Evolutionary conservation across 345 rosid species (phyloP), one percentile per base, ranked within the genome.

Genomic region (Bruguiera sexangula): DNA sequence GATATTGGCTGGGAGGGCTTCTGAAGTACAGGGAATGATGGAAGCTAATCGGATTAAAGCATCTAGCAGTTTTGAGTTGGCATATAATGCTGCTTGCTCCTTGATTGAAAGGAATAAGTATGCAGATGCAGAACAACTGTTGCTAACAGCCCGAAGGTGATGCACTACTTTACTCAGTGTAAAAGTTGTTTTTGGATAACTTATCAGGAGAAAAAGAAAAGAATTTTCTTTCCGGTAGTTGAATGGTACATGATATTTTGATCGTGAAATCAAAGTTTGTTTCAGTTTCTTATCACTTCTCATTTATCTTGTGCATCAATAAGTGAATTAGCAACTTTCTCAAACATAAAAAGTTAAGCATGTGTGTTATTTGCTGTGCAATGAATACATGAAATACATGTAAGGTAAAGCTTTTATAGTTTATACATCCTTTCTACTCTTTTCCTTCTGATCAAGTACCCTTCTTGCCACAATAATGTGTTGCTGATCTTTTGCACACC

Each of bases 81-180:
- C 97, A 61, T 91, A 78, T 72, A 95, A 92, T 75, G 78, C 83
- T 73, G 96, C 94, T 77, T 95, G 96, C 72, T 85, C 99, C 65
- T 84, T 95, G 81, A 83, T 92, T 71, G 96, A 90, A 73, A 79
- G 71, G 65, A 75, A 81, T 55, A 84, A 84, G 70, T 80, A 79
- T 63, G 48, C 79, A 11, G 96, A 92, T 73, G 98, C 99, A 2
- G 99, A 95, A 78, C 91, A 89, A 66, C 91, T 95, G 46, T 79
- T 95, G 81, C 84, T 90, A 51, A 69, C 87, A 15, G 96, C 98
- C 8, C 84, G 77, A 76, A 92, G 99, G 99, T 82, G 62, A 72
- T 55, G n/a, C 37, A 56, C 43, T 65, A 6, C 64, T 62, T 59
- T 66, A 36, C n/a, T 53, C 60, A 32, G 8, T 56, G 29, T 24